phyloP scores from a whole-genome alignment of 2,329 filamentous ascomycete species.

The Fusarium pseudocircinatum region DNA sequence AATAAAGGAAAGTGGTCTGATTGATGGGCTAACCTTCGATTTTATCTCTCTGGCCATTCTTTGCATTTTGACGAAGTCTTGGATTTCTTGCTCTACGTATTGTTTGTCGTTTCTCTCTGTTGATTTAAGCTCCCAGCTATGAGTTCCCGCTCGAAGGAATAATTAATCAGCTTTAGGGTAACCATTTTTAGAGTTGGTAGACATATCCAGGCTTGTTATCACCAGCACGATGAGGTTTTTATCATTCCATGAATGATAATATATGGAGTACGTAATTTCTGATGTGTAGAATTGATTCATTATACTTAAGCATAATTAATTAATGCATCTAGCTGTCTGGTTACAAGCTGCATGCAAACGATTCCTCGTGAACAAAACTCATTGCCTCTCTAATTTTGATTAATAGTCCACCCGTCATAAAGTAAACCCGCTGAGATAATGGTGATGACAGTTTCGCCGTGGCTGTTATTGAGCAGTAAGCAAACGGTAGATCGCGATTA shows the following conservation, averaged over 20 bases:
- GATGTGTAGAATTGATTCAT: no score
- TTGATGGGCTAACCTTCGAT: no score
- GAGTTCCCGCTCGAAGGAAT: no score
- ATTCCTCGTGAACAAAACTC: no score
- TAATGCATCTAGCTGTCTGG: not conserved
- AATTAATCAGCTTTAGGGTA: not conserved
- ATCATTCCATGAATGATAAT: not conserved
- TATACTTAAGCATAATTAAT: not conserved
- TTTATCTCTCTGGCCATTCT: no score
- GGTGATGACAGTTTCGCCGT: fast-evolving
- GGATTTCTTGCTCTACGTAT: fast-evolving
- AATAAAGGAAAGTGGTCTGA: no score
- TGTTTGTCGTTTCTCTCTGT: not conserved
- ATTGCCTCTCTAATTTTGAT: not conserved
- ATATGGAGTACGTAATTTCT: not conserved
- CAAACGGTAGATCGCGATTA: not conserved
- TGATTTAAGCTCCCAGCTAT: no score
- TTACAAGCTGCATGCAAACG: not conserved
- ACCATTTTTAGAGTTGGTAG: no score
- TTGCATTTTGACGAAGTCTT: not conserved
- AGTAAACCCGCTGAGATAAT: fast-evolving
- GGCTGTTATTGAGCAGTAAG: not conserved
- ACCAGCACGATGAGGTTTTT: fast-evolving
- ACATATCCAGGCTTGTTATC: no score
- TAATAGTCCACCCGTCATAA: not conserved